Percentiles rank a stretch among this genome's conserved stretches.
Evolutionary conservation across 768 basidiomycete genomes (phyloP).

Genomic region (Lentinula lateritia): DNA sequence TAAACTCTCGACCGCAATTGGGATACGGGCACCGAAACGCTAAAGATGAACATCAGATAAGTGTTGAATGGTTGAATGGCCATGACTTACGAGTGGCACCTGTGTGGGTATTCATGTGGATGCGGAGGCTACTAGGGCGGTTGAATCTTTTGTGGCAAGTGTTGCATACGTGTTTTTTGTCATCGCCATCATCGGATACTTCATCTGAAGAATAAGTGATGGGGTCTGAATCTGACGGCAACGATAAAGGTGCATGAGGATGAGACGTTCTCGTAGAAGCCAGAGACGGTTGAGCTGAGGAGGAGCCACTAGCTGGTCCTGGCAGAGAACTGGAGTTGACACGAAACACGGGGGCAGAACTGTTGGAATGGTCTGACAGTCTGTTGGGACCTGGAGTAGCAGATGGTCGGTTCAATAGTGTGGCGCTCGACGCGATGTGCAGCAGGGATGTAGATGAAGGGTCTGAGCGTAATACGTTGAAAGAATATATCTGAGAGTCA

Average conservation of each 20-base stretch:
- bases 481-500: conserved; percentile 1
- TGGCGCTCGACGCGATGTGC: conserved; percentile 7
- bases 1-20: conserved; percentile 71
- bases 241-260: conserved; percentile 9
- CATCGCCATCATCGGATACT: conserved; percentile 17
- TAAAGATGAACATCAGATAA: conserved; percentile 16
- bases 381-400: background rate
- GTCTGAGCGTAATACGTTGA: conserved; percentile 6
- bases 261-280: background rate
- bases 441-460: conserved; percentile 6
- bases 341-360: background rate
- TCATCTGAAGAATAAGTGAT: conserved; percentile 16
- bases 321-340: background rate
- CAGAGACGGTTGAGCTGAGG: background rate
- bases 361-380: background rate
- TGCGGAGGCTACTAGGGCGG: conserved; percentile 59
- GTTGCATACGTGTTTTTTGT: conserved; percentile 44
- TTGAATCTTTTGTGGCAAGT: conserved; percentile 64
- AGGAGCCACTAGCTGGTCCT: background rate
- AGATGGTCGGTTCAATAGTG: background rate
- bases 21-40: conserved; percentile 75
- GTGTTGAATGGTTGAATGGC: background rate
- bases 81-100: conserved; percentile 58
- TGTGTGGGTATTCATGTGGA: conserved; percentile 67
- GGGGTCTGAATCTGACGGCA: conserved; percentile 12